Percentiles rank a stretch among this genome's conserved stretches.
Evolutionary conservation across 257 asterid species (phyloP).

Genomic region (Craterostigma plantagineum): DNA sequence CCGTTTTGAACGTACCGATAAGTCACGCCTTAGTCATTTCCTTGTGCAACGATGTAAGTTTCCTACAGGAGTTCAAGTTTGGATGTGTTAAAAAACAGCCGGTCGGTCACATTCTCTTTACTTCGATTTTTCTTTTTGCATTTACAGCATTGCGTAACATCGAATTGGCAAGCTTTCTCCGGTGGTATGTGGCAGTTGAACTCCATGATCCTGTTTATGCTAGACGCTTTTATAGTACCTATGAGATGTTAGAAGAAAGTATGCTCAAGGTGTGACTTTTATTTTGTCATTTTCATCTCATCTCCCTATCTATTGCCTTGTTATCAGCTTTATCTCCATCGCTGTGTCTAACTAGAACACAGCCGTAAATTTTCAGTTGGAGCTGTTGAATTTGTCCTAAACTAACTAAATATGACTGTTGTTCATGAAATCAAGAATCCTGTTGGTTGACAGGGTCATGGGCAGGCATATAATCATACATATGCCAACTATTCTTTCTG

Average conservation of each 20-base stretch:
- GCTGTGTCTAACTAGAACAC: not conserved
- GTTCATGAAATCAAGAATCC: too few relatives aligned
- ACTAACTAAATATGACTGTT: too few relatives aligned
- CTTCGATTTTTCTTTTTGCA: constrained; percentile 1
- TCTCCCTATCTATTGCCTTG: not conserved
- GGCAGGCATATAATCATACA: too few relatives aligned
- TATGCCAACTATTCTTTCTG: too few relatives aligned
- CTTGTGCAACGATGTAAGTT: constrained; percentile 90
- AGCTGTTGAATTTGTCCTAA: too few relatives aligned
- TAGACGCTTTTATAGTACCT: constrained; percentile 75
- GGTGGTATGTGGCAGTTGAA: constrained; percentile 97
- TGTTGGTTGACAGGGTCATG: too few relatives aligned
- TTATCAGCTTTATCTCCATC: not conserved
- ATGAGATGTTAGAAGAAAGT: constrained; percentile 83
- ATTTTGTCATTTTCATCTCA: too few relatives aligned
- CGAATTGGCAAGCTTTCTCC: constrained; percentile 96
- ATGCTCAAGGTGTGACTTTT: constrained; percentile 43
- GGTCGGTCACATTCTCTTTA: not conserved
- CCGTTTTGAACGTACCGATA: constrained; percentile 91
- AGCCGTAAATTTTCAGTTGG: too few relatives aligned
- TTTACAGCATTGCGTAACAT: constrained; percentile 72
- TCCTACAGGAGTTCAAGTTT: not conserved
- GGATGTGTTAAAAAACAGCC: not conserved
- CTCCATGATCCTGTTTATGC: constrained; percentile 94
- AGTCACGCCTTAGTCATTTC: constrained; percentile 81